Evolutionary conservation across 148 eudicot genomes (phyloP).

Genomic region (Pharnaceum exiguum): DNA sequence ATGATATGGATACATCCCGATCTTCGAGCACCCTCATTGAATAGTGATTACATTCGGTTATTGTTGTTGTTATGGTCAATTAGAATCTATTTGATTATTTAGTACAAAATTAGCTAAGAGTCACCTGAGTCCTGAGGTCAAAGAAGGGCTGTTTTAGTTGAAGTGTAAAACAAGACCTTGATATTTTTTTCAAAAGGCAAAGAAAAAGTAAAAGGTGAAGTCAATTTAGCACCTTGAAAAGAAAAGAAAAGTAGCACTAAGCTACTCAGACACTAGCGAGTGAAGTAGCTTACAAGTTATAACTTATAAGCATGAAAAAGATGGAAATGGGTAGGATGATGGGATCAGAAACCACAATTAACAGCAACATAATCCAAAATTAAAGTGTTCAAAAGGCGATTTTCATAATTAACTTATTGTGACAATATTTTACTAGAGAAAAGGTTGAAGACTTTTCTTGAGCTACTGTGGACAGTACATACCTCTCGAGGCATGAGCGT

Average conservation of each 20-base stretch:
- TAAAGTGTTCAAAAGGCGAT: conserved; percentile 17
- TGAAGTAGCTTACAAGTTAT: neutral
- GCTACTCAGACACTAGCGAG: neutral
- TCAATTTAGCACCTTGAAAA: too few species aligned
- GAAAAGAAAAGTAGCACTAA: neutral
- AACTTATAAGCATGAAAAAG: neutral
- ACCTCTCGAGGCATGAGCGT: conserved; percentile 99
- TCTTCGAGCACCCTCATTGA: too few species aligned
- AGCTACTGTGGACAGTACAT: conserved; percentile 39
- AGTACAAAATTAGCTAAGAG: too few species aligned
- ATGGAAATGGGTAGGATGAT: neutral
- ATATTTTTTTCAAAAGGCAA: neutral
- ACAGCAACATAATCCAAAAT: neutral
- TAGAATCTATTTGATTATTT: too few species aligned
- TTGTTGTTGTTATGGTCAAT: too few species aligned
- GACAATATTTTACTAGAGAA: conserved; percentile 6
- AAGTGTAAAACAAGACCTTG: too few species aligned
- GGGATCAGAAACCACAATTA: neutral
- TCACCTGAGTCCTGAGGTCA: too few species aligned
- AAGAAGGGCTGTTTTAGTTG: too few species aligned
- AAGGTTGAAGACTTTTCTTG: conserved; percentile 43
- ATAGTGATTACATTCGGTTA: too few species aligned
- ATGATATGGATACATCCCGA: too few species aligned
- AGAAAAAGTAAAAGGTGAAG: neutral
- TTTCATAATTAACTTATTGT: neutral